These are phyloP conservation scores for Nyssa sinensis DNA, from an alignment of 148 eudicot species.

Conservation along the genomic window DNA sequence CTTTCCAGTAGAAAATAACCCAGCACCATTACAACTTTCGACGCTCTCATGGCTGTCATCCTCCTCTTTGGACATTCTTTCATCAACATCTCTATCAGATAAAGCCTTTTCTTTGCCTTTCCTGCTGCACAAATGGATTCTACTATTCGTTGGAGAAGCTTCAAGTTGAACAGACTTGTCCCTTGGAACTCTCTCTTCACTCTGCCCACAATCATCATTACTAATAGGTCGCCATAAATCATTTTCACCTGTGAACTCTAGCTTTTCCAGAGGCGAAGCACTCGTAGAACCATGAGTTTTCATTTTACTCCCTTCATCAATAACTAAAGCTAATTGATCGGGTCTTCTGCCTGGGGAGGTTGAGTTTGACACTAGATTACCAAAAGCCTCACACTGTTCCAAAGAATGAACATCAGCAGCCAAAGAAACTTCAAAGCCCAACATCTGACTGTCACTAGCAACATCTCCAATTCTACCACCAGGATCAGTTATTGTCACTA, in stretches of 20 bases:
- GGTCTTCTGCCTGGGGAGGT: slow-evolving; percentile 1
- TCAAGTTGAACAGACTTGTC: slow-evolving; percentile 18
- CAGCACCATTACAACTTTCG: slow-evolving; percentile 59
- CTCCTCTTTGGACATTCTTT: slow-evolving; percentile 25
- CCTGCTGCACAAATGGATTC: slow-evolving; percentile 10
- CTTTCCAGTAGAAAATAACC: slow-evolving; percentile 28
- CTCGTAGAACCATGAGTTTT: slow-evolving; percentile 4
- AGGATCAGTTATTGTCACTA: slow-evolving; percentile 4
- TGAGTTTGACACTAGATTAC: no score
- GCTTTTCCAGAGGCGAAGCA: slow-evolving; percentile 20
- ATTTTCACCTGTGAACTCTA: slow-evolving; percentile 47
- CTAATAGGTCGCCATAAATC: slow-evolving; percentile 19
- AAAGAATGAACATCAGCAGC: slow-evolving; percentile 11
- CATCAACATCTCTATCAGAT: slow-evolving; percentile 25
- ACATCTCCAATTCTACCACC: slow-evolving; percentile 5
- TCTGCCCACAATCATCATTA: slow-evolving; percentile 8
- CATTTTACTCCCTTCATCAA: slow-evolving; percentile 13
- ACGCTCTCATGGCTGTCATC: slow-evolving; percentile 50
- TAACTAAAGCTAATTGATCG: background rate
- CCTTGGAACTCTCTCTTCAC: slow-evolving; percentile 17
- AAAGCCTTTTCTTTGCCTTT: slow-evolving; percentile 47
- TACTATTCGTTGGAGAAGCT: slow-evolving; percentile 27
- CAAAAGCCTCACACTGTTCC: slow-evolving; percentile 1
- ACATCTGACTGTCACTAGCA: slow-evolving; percentile 1
- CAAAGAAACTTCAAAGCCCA: slow-evolving; percentile 12